Conservation (phyloP, 768 basidiomycete genomes). For the Mycena sanguinolenta region DNA sequence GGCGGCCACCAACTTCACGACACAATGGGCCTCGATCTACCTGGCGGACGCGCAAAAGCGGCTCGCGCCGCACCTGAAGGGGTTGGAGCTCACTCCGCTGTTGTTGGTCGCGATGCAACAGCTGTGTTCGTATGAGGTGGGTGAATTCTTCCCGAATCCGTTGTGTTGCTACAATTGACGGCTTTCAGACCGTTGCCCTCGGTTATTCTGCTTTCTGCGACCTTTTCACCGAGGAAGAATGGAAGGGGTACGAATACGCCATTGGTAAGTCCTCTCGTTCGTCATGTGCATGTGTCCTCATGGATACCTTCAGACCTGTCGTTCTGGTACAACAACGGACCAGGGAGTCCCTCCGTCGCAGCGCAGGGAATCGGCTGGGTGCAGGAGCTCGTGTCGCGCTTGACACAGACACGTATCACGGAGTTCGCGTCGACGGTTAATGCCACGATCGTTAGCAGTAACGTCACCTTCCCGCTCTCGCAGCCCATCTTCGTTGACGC, state of each 20-base stretch:
- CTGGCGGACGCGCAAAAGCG: conserved; percentile 68
- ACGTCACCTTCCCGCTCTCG: conserved; percentile 66
- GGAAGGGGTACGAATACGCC: conserved; percentile 82
- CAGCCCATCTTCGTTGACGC: conserved; percentile 80
- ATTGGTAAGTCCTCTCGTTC: conserved; percentile 40
- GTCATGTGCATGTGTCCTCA: not conserved
- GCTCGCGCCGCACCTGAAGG: conserved; percentile 62
- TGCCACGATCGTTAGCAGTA: conserved; percentile 69
- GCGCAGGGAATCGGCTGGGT: conserved; percentile 77
- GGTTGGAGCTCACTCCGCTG: conserved; percentile 63
- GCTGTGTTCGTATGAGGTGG: conserved; percentile 81
- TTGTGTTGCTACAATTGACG: not conserved
- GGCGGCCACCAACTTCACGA: conserved; percentile 56
- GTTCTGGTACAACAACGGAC: conserved; percentile 77
- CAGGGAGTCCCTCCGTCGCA: conserved; percentile 75
- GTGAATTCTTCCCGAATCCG: not conserved
- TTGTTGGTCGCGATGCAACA: conserved; percentile 75
- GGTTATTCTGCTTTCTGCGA: conserved; percentile 84
- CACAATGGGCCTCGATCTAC: conserved; percentile 73
- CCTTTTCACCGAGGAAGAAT: conserved; percentile 85
- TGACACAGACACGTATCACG: conserved; percentile 72
- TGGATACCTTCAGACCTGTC: conserved; percentile 53
- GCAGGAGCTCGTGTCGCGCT: conserved; percentile 78
- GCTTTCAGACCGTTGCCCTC: conserved; percentile 77
- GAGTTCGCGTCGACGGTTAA: conserved; percentile 74